Conservation (phyloP, 192 early-diverging fungal species). For the Chytriomyces sp. region DNA sequence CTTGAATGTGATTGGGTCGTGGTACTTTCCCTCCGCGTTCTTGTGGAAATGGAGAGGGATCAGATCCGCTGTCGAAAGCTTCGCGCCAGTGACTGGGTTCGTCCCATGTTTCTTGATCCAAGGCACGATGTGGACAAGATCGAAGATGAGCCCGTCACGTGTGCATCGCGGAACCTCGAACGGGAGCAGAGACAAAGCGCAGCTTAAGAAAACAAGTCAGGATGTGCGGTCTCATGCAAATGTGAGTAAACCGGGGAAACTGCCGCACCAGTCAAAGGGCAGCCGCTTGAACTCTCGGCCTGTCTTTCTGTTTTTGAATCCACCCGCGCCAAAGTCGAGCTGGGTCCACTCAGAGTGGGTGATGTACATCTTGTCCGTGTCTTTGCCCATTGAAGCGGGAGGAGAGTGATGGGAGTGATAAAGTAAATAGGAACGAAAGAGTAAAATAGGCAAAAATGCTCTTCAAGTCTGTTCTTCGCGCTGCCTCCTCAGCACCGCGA, state of each 20-base stretch:
- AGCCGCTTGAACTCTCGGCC: slow-evolving; percentile 68
- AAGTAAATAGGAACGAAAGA: too few relatives aligned
- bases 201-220: slow-evolving; percentile 58
- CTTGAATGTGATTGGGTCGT: slow-evolving; percentile 91
- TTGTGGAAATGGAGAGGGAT: slow-evolving; percentile 81
- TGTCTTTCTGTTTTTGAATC: slow-evolving; percentile 55
- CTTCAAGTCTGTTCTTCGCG: background rate
- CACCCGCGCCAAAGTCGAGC: slow-evolving; percentile 40
- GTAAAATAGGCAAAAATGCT: background rate
- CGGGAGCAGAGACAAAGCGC: slow-evolving; percentile 88
- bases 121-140: slow-evolving; percentile 82
- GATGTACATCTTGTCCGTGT: slow-evolving; percentile 70
- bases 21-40: slow-evolving; percentile 78
- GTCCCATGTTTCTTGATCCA: slow-evolving; percentile 77
- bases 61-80: slow-evolving; percentile 74
- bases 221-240: background rate
- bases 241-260: background rate
- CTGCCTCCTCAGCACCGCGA: background rate
- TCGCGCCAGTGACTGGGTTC: slow-evolving; percentile 80
- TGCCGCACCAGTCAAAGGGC: background rate
- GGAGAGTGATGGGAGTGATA: background rate
- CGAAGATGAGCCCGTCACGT: slow-evolving; percentile 85
- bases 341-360: slow-evolving; percentile 60
- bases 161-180: slow-evolving; percentile 87
- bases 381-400: slow-evolving; percentile 54